Evolutionary conservation across 441 rosid species (phyloP), one percentile per base, ranked within the genome.

Genomic region (Rhodomyrtus psidioides): DNA sequence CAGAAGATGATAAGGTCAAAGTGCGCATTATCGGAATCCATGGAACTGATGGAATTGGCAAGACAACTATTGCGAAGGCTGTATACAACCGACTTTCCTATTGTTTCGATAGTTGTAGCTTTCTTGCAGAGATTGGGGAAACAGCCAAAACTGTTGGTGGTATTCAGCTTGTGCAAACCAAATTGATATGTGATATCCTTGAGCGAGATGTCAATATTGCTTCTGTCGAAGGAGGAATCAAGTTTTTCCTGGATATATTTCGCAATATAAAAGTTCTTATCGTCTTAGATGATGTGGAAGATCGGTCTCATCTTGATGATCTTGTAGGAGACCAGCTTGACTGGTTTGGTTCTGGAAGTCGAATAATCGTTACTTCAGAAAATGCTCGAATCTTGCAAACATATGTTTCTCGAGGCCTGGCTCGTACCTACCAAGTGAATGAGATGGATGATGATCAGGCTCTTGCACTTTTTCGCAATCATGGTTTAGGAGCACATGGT

Each of bases 1-100:
- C 21, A 0, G 9, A 10, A 1, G 49, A 70, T 39, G 46, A 39
- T 21, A 1, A 3, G 16, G n/a, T 1, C 19, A 0, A 0, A 39
- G 0, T 0, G 2, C 16, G 16, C n/a, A 39, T 70, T 1, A 49
- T 70, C 5, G 49, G 49, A 70, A 39, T 70, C 8, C 9, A 39
- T 70, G 79, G 79, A 39, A 10, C 49, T 39, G 1, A 21, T 10
- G 79, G 79, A 70, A 70, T 21, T 0, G 79, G 49, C 16, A 70
- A 70, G 49, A 70, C 49, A 10, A 70, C 49, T 21, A 21, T 70
- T 39, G 49, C 4, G 0, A 70, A 70, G 49, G 79, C 79, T 0
- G 5, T 39, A 21, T 39, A 70, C 0, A 0, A 39, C 49, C n/a
- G n/a, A 39, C 1, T 70, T 7, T 70, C 16, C 49, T 34, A 8